These are phyloP conservation scores for Aspergillus sparsus DNA, from an alignment of 495 filamentous ascomycete species.

Conservation along the genomic window DNA sequence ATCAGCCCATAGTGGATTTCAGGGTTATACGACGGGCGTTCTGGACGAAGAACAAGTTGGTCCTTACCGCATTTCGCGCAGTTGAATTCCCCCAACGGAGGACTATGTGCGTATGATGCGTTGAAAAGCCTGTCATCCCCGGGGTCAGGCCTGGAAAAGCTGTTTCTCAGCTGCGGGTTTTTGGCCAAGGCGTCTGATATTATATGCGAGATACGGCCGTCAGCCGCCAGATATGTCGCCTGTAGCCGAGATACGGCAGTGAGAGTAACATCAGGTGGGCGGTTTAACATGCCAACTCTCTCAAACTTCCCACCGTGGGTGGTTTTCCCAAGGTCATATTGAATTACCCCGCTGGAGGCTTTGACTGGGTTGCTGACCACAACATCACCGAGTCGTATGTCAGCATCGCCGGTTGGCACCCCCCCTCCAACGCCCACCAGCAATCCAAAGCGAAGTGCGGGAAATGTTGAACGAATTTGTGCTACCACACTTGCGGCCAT, in stretches of 20 bases:
- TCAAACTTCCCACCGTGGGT: conserved; percentile 29
- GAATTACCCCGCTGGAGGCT: conserved; percentile 30
- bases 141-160: no score
- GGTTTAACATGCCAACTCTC: conserved; percentile 38
- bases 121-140: no score
- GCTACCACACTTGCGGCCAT: conserved; percentile 29
- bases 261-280: conserved; percentile 33
- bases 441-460: conserved; percentile 25
- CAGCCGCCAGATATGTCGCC: background rate
- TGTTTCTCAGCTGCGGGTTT: no score
- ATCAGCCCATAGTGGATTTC: background rate
- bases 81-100: no score
- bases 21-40: background rate
- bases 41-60: no score
- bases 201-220: no score
- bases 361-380: conserved; percentile 34
- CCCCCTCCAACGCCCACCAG: conserved; percentile 42
- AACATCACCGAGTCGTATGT: conserved; percentile 41
- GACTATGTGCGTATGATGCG: no score
- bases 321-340: conserved; percentile 45
- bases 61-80: no score
- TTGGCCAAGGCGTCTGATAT: no score
- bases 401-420: conserved; percentile 24
- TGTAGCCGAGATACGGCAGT: conserved; percentile 1
- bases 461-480: conserved; percentile 30